Base-by-base conservation (phyloP, 139 green algal genomes). In the Nannochloris sp. region DNA sequence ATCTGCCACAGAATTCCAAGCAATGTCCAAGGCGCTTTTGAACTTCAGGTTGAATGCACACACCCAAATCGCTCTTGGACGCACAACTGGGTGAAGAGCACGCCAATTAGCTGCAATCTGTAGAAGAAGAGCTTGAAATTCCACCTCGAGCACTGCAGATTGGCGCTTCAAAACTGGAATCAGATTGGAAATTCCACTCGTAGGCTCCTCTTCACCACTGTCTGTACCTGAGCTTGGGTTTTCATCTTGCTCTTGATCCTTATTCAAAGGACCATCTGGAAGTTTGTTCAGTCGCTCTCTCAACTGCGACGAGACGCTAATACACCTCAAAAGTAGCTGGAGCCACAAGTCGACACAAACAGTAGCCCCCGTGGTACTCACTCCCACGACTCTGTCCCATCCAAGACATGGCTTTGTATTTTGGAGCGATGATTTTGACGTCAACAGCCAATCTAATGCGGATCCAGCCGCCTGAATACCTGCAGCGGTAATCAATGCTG, bases 261-360 rank as follows among this genome's bases (percentile, higher is more conserved):
- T n/a, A 31, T 59, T 59, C 23, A n/a, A 33, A n/a, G 50, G 12
- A 31, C 12, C 23, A 25, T 59, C 50, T 36, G 20, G 50, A n/a
- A 59, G 25, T n/a, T 33, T n/a, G 9, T 3, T 31, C 25, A 59
- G 23, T 33, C 12, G 16, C 5, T 20, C 16, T 53, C 12, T 20
- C 16, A 53, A 23, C 20, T 53, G 46, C 46, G 46, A 20, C 25
- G 63, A 40, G 16, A 77, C 71, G 45, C 75, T 69, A 46, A 78
- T 59, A 1, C 68, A 62, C 3, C 43, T 56, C 69, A 86, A 76
- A 68, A 87, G 65, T 59, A 92, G 74, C 67, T 77, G 73, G 29
- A 92, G 82, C 85, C 85, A 92, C 17, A 78, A 40, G 74, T 92
- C 85, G 5, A 71, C 75, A 13, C 84, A 74, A 28, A 60, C 77